phyloP scores from a whole-genome alignment of 257 asterid genomes.

The Capsicum chinense region DNA sequence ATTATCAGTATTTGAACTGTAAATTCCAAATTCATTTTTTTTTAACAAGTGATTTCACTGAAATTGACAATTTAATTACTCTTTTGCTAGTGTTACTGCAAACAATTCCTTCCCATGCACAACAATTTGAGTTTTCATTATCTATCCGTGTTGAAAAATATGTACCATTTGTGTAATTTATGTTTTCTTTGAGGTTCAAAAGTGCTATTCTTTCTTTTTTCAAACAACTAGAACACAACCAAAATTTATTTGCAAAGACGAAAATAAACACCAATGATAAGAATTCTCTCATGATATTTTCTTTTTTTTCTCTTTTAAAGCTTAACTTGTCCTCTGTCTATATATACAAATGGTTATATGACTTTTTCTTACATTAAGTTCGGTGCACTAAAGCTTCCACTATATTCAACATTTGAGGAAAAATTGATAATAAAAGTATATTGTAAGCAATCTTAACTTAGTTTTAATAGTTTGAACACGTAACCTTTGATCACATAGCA shows the following conservation, averaged over 20 bases:
- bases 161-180: not conserved
- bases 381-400: too few relatives aligned
- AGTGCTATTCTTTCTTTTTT: conserved; percentile 17
- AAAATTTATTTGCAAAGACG: not conserved
- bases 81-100: not conserved
- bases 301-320: too few relatives aligned
- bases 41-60: not conserved
- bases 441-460: too few relatives aligned
- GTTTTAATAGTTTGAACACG: too few relatives aligned
- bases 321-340: too few relatives aligned
- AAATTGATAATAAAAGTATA: too few relatives aligned
- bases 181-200: not conserved
- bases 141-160: conserved; percentile 1
- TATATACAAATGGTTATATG: too few relatives aligned
- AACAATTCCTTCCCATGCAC: not conserved
- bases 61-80: not conserved
- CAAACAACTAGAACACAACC: not conserved
- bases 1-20: too few relatives aligned
- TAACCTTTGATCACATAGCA: too few relatives aligned
- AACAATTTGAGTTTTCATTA: not conserved
- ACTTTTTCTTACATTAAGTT: too few relatives aligned
- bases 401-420: too few relatives aligned
- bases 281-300: not conserved
- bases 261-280: not conserved
- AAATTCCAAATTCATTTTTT: too few relatives aligned